Evolutionary conservation across 164 flowering plant species (phyloP).

Genomic region (Stephania yunnanensis): DNA sequence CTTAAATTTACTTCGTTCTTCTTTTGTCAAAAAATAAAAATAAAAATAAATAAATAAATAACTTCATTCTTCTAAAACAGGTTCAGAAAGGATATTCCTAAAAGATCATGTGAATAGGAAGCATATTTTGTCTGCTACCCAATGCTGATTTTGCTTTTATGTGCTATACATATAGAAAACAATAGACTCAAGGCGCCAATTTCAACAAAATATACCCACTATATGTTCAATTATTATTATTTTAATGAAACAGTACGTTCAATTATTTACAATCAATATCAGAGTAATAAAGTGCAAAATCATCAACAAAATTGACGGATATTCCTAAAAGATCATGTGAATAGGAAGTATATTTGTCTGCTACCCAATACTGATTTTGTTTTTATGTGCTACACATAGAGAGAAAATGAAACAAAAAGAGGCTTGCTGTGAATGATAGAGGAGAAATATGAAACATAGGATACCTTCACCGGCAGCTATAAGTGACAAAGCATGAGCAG

Average conservation of each 20-base stretch:
- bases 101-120: background rate
- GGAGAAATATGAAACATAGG: background rate
- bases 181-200: too few relatives aligned
- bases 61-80: too few relatives aligned
- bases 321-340: background rate
- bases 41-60: too few relatives aligned
- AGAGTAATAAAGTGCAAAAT: too few relatives aligned
- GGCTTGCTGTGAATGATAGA: background rate
- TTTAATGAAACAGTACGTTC: too few relatives aligned
- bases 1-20: too few relatives aligned
- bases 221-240: too few relatives aligned
- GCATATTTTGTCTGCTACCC: background rate
- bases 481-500: constrained; percentile 93
- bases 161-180: background rate
- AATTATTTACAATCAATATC: too few relatives aligned
- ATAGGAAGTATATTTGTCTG: background rate
- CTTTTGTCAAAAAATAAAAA: too few relatives aligned
- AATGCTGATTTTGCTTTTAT: background rate
- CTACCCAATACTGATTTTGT: background rate
- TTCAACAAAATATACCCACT: too few relatives aligned
- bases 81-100: background rate
- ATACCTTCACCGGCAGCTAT: constrained; percentile 99
- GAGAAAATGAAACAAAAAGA: too few relatives aligned
- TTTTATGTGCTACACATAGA: background rate
- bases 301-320: too few relatives aligned